Evolutionary conservation across 108 stramenopile genomes (phyloP), one percentile per base, ranked within the genome.

Genomic region (Cyclotella sp.): DNA sequence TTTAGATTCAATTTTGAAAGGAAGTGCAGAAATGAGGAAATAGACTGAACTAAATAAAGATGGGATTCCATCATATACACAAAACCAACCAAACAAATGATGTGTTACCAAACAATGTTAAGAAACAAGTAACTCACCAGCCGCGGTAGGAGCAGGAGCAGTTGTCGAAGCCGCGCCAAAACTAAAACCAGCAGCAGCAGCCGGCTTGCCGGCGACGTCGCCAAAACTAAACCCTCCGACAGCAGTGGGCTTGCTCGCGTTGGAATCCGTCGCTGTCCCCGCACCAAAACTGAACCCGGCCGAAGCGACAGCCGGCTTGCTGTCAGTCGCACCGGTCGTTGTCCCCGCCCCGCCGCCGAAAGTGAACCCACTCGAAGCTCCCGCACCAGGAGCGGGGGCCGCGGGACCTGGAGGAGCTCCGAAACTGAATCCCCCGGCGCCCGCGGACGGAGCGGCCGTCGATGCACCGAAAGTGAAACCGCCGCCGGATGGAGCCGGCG

Each of bases 401-500:
- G 55, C 24, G 11, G 55, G 19, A 22, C 13, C 24, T 1, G 55
- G 12, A 11, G 79, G 12, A 11, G 79, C 69, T 11, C 63, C 63
- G 42, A 66, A 62, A 42, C 61, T 62, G 19, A 68, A 68, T 15
- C 34, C 60, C 22, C 62, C 62, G 22, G 41, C 62, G 43, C 22
- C 43, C 8, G 41, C 10, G 9, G 63, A 21, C 21, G 63, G 41
- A 13, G 63, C 44, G 1, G 41, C 3, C 12, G 63, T 22, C 49
- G 49, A 19, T 1, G 12, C 24, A 14, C 63, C 63, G 44, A 65
- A 71, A 27, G 27, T 53, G 67, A 79, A 79, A 21, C 77, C 77
- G 27, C 68, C 81, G 40, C 72, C 75, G 47, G 78, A 57, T 8
- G 68, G 66, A 8, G 78, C 42, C 29, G 69, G 34, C 13, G 53